Base-by-base conservation (phyloP, 768 basidiomycete species). In the Russula virescens region DNA sequence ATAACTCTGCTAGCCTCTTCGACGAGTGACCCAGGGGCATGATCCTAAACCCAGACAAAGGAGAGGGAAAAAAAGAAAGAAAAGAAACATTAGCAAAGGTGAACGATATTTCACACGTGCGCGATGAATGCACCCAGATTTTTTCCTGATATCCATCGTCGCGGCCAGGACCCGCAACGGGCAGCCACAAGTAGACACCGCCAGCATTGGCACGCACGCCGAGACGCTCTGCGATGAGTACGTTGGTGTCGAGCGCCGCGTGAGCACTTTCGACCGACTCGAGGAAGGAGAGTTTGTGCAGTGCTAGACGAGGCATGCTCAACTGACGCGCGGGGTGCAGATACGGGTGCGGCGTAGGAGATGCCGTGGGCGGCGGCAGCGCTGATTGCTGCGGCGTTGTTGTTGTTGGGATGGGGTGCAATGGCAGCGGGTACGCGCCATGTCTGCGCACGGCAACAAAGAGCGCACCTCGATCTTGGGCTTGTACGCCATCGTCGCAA, bases 91-190 rank as follows among this genome's bases (percentile, higher is more conserved):
- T 38, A n/a, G n/a, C n/a, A n/a, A n/a, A n/a, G n/a, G n/a, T n/a
- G n/a, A n/a, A n/a, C n/a, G n/a, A n/a, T n/a, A n/a, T 38, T 9
- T 11, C 10, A 11, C 38, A 14, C 38, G 38, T 11, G 38, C 42
- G 52, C 64, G n/a, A n/a, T n/a, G n/a, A n/a, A n/a, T n/a, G n/a
- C n/a, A 89, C 90, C 95, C 96, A 99, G n/a, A 98, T 95, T 77
- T 98, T 98, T 73, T 98, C 96, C 64, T 76, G 73, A 73, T 98
- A 98, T 2, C 86, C 89, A 4, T 82, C 76, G 7, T 84, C 85
- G 2, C 86, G 88, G 8, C 82, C 19, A 2, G 14, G 7, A 3
- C 42, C 42, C 9, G 85, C 84, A 0, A 85, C 85, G 0, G 91
- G 91, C 80, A 92, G 86, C 9, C 91, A 79, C 47, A 93, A 75